phyloP scores from a whole-genome alignment of 1,139 yeast genomes.

The Petasospora fabianii region DNA sequence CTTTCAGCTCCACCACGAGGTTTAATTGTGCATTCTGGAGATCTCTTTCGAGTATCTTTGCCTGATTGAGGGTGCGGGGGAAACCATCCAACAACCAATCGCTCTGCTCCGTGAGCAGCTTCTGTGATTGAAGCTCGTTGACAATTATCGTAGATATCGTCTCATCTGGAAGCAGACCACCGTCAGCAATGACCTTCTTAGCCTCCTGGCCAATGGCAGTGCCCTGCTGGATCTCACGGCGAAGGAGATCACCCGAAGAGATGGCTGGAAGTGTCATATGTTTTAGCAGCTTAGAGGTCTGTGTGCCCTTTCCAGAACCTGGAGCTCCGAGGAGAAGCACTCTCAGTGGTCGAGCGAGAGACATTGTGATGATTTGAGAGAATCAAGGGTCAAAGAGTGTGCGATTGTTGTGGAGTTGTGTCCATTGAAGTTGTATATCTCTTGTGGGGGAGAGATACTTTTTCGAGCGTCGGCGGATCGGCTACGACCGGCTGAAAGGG shows the following conservation, averaged over 20 bases:
- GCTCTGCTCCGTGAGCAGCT: conserved; percentile 45
- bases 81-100: conserved; percentile 86
- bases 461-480: too few species aligned
- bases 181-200: conserved; percentile 47
- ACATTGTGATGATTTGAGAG: too few species aligned
- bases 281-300: conserved; percentile 60
- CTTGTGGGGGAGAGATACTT: too few species aligned
- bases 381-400: too few species aligned
- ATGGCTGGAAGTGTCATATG: conserved; percentile 48
- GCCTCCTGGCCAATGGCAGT: conserved; percentile 62
- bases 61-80: conserved; percentile 79
- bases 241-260: conserved; percentile 80
- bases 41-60: conserved; percentile 49
- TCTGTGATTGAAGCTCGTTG: conserved; percentile 40
- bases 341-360: conserved; percentile 45
- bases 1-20: conserved; percentile 77
- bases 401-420: too few species aligned
- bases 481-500: too few species aligned
- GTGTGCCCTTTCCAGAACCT: conserved; percentile 93
- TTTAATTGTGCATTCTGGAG: conserved; percentile 50
- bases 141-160: conserved; percentile 60
- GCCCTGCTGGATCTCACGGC: conserved; percentile 57
- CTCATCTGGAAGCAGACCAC: conserved; percentile 70
- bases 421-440: too few species aligned
- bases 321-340: conserved; percentile 85